Evolutionary conservation across 495 filamentous ascomycete genomes (phyloP).

Genomic region (Poronia punctata): DNA sequence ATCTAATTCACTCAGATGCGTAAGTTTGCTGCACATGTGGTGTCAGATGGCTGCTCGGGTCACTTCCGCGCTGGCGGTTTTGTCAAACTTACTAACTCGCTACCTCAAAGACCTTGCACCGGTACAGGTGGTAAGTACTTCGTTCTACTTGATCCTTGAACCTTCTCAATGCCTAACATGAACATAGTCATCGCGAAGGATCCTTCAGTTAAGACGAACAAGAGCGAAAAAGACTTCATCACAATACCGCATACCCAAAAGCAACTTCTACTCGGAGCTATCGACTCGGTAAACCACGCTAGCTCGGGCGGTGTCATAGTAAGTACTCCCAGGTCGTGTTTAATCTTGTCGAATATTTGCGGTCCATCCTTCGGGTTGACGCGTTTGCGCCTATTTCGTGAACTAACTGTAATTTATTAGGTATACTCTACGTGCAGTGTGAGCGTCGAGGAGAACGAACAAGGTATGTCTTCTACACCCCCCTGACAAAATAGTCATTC

Average conservation of each 20-base stretch:
- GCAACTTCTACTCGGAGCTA: conserved; percentile 84
- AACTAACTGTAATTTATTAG: too few species aligned
- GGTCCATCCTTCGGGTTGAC: conserved; percentile 56
- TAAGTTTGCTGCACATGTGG: too few species aligned
- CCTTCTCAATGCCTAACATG: conserved; percentile 47
- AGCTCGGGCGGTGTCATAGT: conserved; percentile 87
- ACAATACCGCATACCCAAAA: conserved; percentile 88
- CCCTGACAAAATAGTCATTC: background rate
- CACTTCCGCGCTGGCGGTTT: background rate
- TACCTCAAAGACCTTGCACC: conserved; percentile 30
- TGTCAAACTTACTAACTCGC: conserved; percentile 1
- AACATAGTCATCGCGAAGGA: conserved; percentile 82
- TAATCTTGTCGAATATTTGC: conserved; percentile 22
- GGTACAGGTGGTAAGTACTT: conserved; percentile 40
- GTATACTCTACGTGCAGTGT: conserved; percentile 78
- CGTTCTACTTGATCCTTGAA: conserved; percentile 65
- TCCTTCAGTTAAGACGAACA: conserved; percentile 91
- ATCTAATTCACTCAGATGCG: too few species aligned
- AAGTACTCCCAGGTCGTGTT: conserved; percentile 77
- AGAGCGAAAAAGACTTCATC: conserved; percentile 89
- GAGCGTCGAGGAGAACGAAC: conserved; percentile 87
- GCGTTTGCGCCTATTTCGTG: too few species aligned
- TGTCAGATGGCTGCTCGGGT: too few species aligned
- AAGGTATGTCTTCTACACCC: conserved; percentile 6
- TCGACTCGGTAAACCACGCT: conserved; percentile 84